Evolutionary conservation across 768 basidiomycete genomes (phyloP).

Genomic region (Trametes cubensis): DNA sequence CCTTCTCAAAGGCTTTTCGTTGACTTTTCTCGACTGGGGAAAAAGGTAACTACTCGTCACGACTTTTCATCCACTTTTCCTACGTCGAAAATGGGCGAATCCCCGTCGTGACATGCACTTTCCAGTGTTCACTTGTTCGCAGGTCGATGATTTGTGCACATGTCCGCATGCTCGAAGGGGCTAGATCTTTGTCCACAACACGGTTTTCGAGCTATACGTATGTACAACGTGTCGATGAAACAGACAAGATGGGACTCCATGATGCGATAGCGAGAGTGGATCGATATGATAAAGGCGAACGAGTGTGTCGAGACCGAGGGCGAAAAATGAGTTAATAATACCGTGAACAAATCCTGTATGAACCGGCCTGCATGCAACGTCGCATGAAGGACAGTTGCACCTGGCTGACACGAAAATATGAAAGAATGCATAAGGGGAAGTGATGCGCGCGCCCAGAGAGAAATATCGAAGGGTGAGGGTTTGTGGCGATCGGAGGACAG

Average conservation of each 20-base stretch:
- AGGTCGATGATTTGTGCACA: not conserved
- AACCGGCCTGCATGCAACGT: too few relatives aligned
- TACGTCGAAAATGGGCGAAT: too few relatives aligned
- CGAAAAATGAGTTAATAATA: conserved; percentile 14
- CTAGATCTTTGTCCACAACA: too few relatives aligned
- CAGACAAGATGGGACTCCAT: not conserved
- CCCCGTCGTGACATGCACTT: too few relatives aligned
- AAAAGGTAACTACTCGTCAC: too few relatives aligned
- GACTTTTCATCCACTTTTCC: too few relatives aligned
- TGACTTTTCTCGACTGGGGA: too few relatives aligned
- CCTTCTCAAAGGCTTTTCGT: too few relatives aligned
- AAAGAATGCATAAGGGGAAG: not conserved
- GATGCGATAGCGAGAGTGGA: not conserved
- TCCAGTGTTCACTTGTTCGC: not conserved
- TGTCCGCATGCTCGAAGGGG: not conserved
- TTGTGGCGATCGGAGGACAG: not conserved
- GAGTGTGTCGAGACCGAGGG: too few relatives aligned
- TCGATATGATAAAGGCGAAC: not conserved
- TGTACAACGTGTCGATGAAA: not conserved
- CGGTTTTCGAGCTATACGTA: not conserved
- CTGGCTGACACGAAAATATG: not conserved
- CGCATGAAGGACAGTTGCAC: too few relatives aligned
- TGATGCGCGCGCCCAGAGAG: too few relatives aligned
- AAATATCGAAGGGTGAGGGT: not conserved
- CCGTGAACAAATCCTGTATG: conserved; percentile 5